A percentile compares a stretch with the other conserved stretches of the same genome.
These are phyloP conservation scores for Blastocystis sp. DNA, from an alignment of 352 stramenopile species.

Conservation along the genomic window DNA sequence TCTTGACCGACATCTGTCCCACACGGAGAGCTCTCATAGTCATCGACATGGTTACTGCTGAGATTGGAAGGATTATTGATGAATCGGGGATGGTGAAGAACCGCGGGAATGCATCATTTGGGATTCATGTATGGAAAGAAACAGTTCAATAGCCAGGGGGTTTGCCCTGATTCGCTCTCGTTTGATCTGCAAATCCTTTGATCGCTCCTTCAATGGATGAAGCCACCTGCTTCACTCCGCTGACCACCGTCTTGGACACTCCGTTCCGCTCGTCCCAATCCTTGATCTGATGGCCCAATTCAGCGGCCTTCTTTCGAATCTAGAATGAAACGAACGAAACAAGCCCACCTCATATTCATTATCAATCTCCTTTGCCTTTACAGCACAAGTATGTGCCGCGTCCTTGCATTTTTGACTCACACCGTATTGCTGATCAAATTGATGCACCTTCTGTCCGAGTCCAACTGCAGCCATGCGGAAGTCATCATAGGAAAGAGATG, in stretches of 20 bases:
- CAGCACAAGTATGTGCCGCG: not conserved
- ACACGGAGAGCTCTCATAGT: constrained; percentile 54
- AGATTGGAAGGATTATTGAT: constrained; percentile 33
- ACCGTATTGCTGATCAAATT: constrained; percentile 7
- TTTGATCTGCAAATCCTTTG: constrained; percentile 12
- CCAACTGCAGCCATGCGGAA: not conserved
- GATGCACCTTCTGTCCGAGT: not conserved
- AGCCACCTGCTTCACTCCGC: not conserved
- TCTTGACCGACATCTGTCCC: constrained; percentile 53
- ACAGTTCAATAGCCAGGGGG: not conserved
- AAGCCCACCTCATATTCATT: constrained; percentile 7
- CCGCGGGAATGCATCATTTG: not conserved
- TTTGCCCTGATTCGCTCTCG: not conserved
- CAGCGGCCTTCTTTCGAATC: constrained; percentile 14
- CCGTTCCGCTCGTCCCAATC: constrained; percentile 33
- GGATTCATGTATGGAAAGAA: not conserved
- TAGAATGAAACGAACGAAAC: not conserved
- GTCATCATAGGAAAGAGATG: constrained; percentile 34
- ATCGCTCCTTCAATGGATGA: not conserved
- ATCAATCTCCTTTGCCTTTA: constrained; percentile 13
- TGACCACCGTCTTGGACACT: constrained; percentile 14
- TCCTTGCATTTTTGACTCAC: constrained; percentile 7
- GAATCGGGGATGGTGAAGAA: not conserved
- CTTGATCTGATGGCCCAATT: constrained; percentile 28
- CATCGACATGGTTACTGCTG: constrained; percentile 48